A percentile compares a stretch with the other conserved stretches of the same genome.
Evolutionary conservation across 2,329 filamentous ascomycete species (phyloP).

Genomic region (Alternaria sp.): DNA sequence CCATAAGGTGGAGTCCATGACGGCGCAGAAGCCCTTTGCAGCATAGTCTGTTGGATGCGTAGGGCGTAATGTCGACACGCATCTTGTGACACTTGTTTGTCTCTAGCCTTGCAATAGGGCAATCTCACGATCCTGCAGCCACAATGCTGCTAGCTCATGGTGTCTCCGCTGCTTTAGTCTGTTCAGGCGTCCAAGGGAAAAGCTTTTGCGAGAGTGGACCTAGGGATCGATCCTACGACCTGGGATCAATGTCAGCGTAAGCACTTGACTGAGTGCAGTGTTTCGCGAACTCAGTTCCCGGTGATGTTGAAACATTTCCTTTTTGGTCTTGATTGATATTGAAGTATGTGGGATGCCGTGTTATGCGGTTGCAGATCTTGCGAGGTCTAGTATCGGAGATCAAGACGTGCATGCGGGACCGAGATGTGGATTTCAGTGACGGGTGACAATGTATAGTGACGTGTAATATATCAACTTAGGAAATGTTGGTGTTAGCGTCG

Average conservation of each 20-base stretch:
- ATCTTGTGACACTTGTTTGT: background rate
- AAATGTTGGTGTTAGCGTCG: background rate
- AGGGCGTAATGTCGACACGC: background rate
- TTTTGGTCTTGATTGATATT: background rate
- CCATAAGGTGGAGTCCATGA: background rate
- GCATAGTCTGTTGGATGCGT: background rate
- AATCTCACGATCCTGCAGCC: background rate
- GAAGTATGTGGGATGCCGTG: background rate
- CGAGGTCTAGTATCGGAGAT: background rate
- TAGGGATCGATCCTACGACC: background rate
- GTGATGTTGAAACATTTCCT: background rate
- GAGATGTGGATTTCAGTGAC: background rate
- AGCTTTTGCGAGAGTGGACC: background rate
- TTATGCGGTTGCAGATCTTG: background rate
- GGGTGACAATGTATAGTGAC: background rate
- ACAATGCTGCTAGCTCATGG: background rate
- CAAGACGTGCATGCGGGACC: background rate
- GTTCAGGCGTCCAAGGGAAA: slow-evolving; percentile 4
- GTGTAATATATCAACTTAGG: background rate
- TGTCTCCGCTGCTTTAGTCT: slow-evolving; percentile 6
- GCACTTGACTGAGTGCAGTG: background rate
- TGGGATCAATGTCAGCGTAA: background rate
- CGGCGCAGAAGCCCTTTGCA: background rate
- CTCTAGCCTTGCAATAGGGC: background rate
- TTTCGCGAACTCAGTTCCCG: background rate